Base-by-base conservation (phyloP, 2,329 filamentous ascomycete genomes). In the Pseudogymnoascus sp. region DNA sequence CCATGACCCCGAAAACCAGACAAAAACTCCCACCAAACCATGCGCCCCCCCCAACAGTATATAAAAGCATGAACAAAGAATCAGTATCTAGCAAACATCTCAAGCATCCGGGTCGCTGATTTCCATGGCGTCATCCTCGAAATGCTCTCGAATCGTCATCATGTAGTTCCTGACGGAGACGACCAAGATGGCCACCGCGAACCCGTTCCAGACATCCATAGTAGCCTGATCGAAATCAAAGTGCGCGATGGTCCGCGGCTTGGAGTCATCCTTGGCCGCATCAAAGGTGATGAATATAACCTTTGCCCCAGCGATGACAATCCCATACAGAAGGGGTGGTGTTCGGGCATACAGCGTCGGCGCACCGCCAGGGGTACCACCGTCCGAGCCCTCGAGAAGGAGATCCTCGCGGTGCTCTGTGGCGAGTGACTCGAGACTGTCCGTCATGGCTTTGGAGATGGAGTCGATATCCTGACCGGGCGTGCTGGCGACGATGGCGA, bases 161-260 rank as follows among this genome's bases (percentile, higher is more conserved):
- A 57, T 57, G 36, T 73, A 72, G 36, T 73, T 72, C 36, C 73
- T 65, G 1, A 72, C 71, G 29, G 68, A 64, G 37, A 69, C 69
- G 31, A 71, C 64, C 21, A 73, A 62, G 34, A 73, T 71, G 18
- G 73, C 71, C 62, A 75, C 65, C 8, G 71, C 72, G 60, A 75
- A 66, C 6, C 70, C 73, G 64, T 74, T 72, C 73, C 73, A 75
- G 11, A 73, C 72, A 64, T 71, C 70, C 64, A 68, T 70, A n/a
- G 63, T 45, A 16, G 66, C 64, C 2, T 72, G 67, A 1, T 63
- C 66, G 23, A 74, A 72, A 59, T 75, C 69, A 47, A 73, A 71
- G 26, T 71, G 59, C 2, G 62, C 62, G n/a, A 75, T 64, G 26
- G 69, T 68, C 34, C 66, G 69, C 3, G 70, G 57, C 23, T 63